These are phyloP conservation scores for Penicillium sp. DNA, from an alignment of 2,329 filamentous ascomycete genomes.

Conservation along the genomic window DNA sequence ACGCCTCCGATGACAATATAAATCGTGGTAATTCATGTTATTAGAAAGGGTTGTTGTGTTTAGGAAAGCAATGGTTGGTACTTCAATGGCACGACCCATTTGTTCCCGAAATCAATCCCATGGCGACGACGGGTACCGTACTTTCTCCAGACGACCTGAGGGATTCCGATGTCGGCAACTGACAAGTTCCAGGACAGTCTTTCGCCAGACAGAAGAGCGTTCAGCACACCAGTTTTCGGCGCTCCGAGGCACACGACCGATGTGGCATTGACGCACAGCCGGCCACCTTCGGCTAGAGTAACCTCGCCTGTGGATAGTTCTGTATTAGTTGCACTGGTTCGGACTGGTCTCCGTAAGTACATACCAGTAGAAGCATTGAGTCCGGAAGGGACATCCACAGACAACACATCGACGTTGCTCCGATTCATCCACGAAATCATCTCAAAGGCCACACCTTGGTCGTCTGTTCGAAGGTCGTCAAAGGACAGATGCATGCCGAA, in stretches of 20 bases:
- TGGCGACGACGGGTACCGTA: constrained; percentile 76
- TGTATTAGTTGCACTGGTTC: constrained; percentile 10
- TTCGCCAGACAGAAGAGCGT: constrained; percentile 65
- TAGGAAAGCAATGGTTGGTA: constrained; percentile 35
- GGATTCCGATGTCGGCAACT: constrained; percentile 83
- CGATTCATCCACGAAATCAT: constrained; percentile 93
- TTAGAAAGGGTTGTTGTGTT: constrained; percentile 3
- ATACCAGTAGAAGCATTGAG: constrained; percentile 75
- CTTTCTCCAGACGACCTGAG: constrained; percentile 78
- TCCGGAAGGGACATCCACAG: constrained; percentile 88
- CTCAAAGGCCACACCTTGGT: constrained; percentile 80
- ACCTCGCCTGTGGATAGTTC: constrained; percentile 44
- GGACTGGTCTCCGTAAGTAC: constrained; percentile 33
- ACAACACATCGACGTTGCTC: constrained; percentile 75
- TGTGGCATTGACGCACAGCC: constrained; percentile 75
- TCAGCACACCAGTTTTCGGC: constrained; percentile 79
- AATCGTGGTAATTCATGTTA: constrained; percentile 7
- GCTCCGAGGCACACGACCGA: constrained; percentile 83
- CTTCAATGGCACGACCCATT: constrained; percentile 75
- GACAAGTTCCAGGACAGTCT: constrained; percentile 68
- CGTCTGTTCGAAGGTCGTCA: constrained; percentile 77
- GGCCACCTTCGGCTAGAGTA: constrained; percentile 65
- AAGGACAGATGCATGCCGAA: constrained; percentile 84
- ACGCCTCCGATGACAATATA: constrained; percentile 13
- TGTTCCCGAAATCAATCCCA: constrained; percentile 82